Base-by-base conservation (phyloP, 371 early-diverging fungal species). In the Vairimorpha apis region DNA sequence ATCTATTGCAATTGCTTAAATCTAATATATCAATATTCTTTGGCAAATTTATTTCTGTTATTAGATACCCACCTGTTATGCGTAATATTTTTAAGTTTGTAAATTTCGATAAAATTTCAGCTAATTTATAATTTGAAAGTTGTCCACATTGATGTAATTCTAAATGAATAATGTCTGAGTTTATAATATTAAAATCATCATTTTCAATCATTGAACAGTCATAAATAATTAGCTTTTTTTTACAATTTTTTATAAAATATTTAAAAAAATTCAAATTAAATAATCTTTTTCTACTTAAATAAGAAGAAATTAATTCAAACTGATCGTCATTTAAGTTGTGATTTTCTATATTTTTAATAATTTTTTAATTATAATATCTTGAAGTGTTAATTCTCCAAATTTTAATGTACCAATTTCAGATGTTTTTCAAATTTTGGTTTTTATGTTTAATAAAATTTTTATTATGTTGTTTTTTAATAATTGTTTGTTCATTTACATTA, bases 141-240 rank as follows among this genome's bases (percentile, higher is more conserved):
- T 76, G 76, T 14, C 76, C 76, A 25, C 70, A 70, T 38, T 70
- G 53, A 35, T 70, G 29, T 21, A 76, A 33, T 45, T 65, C 56
- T 33, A 76, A 63, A 25, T 2, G 2, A 30, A 33, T 66, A 5
- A 75, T 10, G 16, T 59, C 62, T 38, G 33, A 51, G 21, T 41
- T 21, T 38, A 47, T 35, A 13, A 30, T 32, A 21, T 13, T 18
- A 58, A n/a, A 65, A 35, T 53, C 33, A 45, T 55, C 18, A 58
- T 72, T 59, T 65, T 62, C 60, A 10, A 75, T 75, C 25, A 27
- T 64, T 8, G 69, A 68, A 58, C 76, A 70, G 51, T 75, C 76
- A 59, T 66, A 75, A 27, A 75, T 62, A 14, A 65, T 41, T 8
- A 75, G 21, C 1, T 33, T 59, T n/a, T 69, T 21, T 32, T 35